A percentile compares a stretch with the other conserved stretches of the same genome.
phyloP scores from a whole-genome alignment of 192 early-diverging fungal species.

The Entomortierella lignicola region DNA sequence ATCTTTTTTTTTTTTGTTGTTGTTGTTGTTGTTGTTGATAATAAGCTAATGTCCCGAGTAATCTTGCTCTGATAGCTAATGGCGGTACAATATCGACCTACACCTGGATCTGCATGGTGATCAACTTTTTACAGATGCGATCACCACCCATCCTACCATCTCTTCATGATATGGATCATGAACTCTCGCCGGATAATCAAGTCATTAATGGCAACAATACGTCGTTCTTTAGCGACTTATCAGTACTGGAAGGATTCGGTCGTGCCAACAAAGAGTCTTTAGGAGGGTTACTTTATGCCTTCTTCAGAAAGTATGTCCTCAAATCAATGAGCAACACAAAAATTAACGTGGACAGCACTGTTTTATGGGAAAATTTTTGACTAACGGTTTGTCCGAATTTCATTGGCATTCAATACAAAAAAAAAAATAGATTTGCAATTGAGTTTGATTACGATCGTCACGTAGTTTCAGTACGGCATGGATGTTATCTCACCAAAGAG shows the following conservation, averaged over 20 bases:
- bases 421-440: conserved; percentile 73
- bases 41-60: too few relatives aligned
- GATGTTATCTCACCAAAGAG: conserved; percentile 79
- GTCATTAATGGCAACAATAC: conserved; percentile 70
- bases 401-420: too few relatives aligned
- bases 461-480: conserved; percentile 88
- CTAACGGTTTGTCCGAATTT: too few relatives aligned
- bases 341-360: too few relatives aligned
- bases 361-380: too few relatives aligned
- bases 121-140: conserved; percentile 94
- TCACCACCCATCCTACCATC: conserved; percentile 90
- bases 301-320: conserved; percentile 75
- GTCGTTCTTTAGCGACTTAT: conserved; percentile 81
- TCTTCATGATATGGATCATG: conserved; percentile 70
- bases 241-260: conserved; percentile 75
- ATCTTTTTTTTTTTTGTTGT: neutral
- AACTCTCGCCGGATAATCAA: conserved; percentile 39
- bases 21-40: too few relatives aligned
- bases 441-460: conserved; percentile 86
- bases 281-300: conserved; percentile 83
- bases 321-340: neutral
- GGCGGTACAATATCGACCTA: conserved; percentile 96
- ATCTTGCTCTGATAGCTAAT: conserved; percentile 66
- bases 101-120: conserved; percentile 92
- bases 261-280: conserved; percentile 78